Base-by-base conservation (phyloP, 2,329 filamentous ascomycete genomes). In the Arthroderma sp. region DNA sequence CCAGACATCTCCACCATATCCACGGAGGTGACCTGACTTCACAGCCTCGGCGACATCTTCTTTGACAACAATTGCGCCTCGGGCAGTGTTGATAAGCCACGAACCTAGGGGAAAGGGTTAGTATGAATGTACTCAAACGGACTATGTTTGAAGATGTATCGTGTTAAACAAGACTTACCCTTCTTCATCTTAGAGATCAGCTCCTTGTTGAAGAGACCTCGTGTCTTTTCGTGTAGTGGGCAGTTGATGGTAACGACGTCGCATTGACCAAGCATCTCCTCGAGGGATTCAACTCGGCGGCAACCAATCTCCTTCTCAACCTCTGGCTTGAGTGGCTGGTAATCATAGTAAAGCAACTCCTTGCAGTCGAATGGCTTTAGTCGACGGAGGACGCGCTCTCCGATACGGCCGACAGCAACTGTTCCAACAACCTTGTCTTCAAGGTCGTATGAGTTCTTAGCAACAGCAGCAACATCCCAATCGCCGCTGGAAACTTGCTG, bases 161-260 rank as follows among this genome's bases (percentile, higher is more conserved):
- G n/a, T 13, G 38, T 33, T 47, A 35, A 55, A n/a, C n/a, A 38
- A 28, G 44, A 64, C 80, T 66, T 73, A 85, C 87, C 91, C 74
- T 86, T 86, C 88, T 97, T 97, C 93, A 97, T 98, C 87, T 97
- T 96, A 75, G 84, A 80, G 72, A 97, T 91, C 68, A 97, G 81
- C 53, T 97, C 89, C 86, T 96, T 96, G 86, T 97, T 95, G 82
- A 97, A 97, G 63, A 98, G 76, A 66, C 91, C 91, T 62, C 84
- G 82, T 37, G 93, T 98, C 83, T 94, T 95, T 82, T 97, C 91
- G 80, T 98, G 93, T 63, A 98, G 83, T 56, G 93, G 93, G 82
- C 91, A 96, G 85, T 98, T 98, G 80, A 98, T 97, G 71, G 93
- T 98, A 75, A 98, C 91, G 61, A 97, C 82, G 67, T 97, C 93